Conservation (phyloP, 2,329 filamentous ascomycete genomes). For the Ascochyta viciae-villosae region DNA sequence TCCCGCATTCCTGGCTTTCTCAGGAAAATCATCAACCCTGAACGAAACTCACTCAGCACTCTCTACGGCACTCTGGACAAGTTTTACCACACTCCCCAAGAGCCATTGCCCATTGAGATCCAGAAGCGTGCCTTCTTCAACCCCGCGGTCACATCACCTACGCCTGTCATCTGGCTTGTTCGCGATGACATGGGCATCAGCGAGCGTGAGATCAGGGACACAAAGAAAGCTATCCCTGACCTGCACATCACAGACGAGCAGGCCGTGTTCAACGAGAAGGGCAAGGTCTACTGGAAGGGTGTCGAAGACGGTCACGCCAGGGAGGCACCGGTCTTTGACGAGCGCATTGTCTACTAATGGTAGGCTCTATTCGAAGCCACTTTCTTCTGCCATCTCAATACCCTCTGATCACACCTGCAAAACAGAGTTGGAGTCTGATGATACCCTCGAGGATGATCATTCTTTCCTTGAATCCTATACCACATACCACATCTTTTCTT, state of each 20-base stretch:
- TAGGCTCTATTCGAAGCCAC: neutral
- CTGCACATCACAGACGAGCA: slow-evolving; percentile 55
- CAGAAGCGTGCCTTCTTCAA: slow-evolving; percentile 54
- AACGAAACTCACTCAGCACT: slow-evolving; percentile 38
- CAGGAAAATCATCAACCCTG: slow-evolving; percentile 42
- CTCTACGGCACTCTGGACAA: slow-evolving; percentile 42
- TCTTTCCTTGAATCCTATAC: neutral
- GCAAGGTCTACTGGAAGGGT: slow-evolving; percentile 52
- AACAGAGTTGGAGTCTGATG: slow-evolving; percentile 9
- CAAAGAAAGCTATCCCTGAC: slow-evolving; percentile 47
- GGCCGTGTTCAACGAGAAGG: slow-evolving; percentile 55
- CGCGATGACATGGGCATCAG: slow-evolving; percentile 54
- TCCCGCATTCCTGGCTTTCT: slow-evolving; percentile 44
- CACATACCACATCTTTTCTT: slow-evolving; percentile 6
- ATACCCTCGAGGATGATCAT: slow-evolving; percentile 8
- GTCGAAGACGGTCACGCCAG: slow-evolving; percentile 49
- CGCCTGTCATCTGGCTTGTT: slow-evolving; percentile 56
- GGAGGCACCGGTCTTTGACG: slow-evolving; percentile 54
- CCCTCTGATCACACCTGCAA: neutral
- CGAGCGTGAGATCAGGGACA: slow-evolving; percentile 52
- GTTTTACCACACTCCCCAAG: slow-evolving; percentile 42
- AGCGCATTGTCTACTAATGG: slow-evolving; percentile 44
- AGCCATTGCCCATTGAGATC: slow-evolving; percentile 43
- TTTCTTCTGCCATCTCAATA: neutral
- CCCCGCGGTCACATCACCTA: slow-evolving; percentile 53